Evolutionary conservation across 192 early-diverging fungal genomes (phyloP), one percentile per base, ranked within the genome.

Genomic region (Martensiomyces pterosporus): DNA sequence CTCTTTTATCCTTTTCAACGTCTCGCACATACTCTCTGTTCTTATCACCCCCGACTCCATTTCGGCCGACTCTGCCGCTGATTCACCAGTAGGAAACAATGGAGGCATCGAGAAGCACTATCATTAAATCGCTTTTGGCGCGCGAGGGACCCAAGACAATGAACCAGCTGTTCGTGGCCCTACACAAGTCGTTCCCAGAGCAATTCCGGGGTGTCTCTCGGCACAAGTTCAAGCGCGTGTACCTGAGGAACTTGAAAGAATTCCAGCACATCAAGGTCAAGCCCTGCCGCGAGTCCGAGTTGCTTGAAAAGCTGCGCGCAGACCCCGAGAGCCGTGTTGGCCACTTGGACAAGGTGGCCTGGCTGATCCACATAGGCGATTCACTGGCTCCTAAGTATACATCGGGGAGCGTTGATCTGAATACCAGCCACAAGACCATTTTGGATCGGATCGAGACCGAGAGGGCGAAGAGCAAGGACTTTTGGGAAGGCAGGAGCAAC

Each of bases 401-500:
- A 14, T 22, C 24, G 0, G 54, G 47, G 14, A 19, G 45, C 2
- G 45, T 56, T 8, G 43, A 50, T 47, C 40, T 56, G 24, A 18
- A 8, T 6, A 32, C 15, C 3, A 40, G 23, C 34, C 40, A 58
- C 52, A 46, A 47, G 12, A 16, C 40, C 18, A 59, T 75, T 24
- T 1, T 68, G 3, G 19, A 55, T 0, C 18, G 26, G 23, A 54
- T 75, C 21, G 52, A 60, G 2, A 15, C 22, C 4, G 72, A 63
- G 48, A 29, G 56, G 10, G 10, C 45, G 9, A 59, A 55, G 42
- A 75, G 66, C 56, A 75, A 56, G 42, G 60, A 54, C 16, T 75
- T 75, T 39, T 75, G 72, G 72, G 36, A 58, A 18, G 72, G 72
- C 43, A 59, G 52, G 19, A 44, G 55, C 6, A 75, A 75, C 32